Evolutionary conservation across 23 red algal species (phyloP), one percentile per base, ranked within the genome.

Genomic region (Pyropia haitanensis): DNA sequence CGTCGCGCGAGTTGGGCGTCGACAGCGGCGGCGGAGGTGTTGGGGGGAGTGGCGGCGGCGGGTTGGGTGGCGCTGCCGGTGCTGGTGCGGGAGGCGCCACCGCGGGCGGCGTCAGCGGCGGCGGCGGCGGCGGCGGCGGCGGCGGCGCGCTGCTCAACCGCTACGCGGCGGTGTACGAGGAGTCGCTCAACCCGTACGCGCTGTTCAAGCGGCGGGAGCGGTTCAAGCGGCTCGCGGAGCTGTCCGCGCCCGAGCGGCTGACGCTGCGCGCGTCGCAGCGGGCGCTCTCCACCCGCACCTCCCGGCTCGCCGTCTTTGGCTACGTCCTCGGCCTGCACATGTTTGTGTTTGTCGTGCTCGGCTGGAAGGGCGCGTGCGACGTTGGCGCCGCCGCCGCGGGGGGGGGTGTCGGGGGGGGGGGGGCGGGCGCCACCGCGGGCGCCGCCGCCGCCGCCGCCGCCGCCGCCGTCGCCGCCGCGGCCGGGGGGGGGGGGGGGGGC

Each of bases 261-360:
- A 81, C 76, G 27, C 75, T 91, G 59, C 87, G 77, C 18, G 76
- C 76, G 18, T 52, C 66, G 17, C 72, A 91, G 51, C 54, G 64
- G 39, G 65, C 66, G 20, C 53, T 91, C 1, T 71, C 66, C 64
- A 82, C 75, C 6, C 74, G 50, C 50, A 70, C 72, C 39, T 81
- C 69, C 14, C 67, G 87, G 18, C 60, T 91, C 20, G 65, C 81
- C 53, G 59, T 82, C 32, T 91, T 91, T 59, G 67, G 67, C 64
- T 91, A 91, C 62, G 60, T 82, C 39, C 64, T 91, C 65, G 21
- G 51, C 9, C 64, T 91, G 71, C 87, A 91, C 50, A 63, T 81
- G 16, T 81, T 91, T 65, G 87, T 91, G 26, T 78, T 72, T n/a
- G 60, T 91, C 15, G 75, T 85, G 19, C 64, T 93, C 26, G 63